Evolutionary conservation across 148 eudicot species (phyloP).

Genomic region (Rhododendron vialii): DNA sequence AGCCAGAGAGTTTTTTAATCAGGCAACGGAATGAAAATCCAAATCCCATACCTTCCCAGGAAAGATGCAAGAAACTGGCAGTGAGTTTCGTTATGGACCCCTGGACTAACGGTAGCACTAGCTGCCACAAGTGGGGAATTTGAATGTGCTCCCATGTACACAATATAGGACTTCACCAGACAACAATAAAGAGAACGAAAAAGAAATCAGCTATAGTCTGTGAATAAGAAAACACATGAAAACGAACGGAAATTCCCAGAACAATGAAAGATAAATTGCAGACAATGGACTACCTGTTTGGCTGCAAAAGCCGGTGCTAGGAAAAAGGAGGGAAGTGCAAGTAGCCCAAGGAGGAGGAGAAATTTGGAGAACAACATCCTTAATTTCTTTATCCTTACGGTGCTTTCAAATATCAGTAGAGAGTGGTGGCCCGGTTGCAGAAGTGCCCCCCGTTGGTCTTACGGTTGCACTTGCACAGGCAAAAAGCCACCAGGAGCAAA

Average conservation of each 20-base stretch:
- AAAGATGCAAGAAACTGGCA: constrained; percentile 4
- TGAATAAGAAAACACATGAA: neutral
- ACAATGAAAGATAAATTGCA: neutral
- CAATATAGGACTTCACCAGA: neutral
- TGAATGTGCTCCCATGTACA: constrained; percentile 13
- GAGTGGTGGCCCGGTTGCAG: neutral
- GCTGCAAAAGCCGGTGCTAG: neutral
- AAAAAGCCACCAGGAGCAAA: neutral
- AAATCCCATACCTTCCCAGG: neutral
- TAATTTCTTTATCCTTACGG: neutral
- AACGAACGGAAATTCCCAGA: neutral
- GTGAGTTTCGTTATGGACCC: neutral
- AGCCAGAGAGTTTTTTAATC: neutral
- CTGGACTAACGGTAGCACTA: neutral
- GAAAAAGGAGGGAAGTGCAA: neutral
- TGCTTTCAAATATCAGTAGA: neutral
- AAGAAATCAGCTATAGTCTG: neutral
- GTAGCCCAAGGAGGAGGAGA: neutral
- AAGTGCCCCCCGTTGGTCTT: neutral
- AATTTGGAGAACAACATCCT: neutral
- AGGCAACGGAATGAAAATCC: neutral
- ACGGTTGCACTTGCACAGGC: neutral
- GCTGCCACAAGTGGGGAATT: neutral
- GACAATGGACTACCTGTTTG: neutral
- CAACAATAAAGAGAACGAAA: neutral